Evolutionary conservation across 2,329 filamentous ascomycete genomes (phyloP).

Genomic region (Sarocladium strictum): DNA sequence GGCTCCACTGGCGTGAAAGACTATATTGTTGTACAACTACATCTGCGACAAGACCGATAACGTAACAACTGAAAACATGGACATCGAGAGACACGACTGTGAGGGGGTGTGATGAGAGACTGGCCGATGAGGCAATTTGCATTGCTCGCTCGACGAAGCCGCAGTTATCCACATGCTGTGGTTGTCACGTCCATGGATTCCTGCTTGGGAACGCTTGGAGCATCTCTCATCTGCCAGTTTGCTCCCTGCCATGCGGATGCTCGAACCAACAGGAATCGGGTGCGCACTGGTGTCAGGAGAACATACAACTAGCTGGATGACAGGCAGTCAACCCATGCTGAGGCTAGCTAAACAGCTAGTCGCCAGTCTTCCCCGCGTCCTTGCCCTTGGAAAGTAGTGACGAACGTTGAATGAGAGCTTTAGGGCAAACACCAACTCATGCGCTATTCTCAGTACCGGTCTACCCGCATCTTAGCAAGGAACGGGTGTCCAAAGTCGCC

Average conservation of each 20-base stretch:
- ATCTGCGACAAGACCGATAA: background rate
- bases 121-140: conserved; percentile 1
- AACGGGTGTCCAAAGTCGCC: background rate
- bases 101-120: background rate
- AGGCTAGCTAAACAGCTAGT: background rate
- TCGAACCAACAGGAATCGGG: too few relatives aligned
- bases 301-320: too few relatives aligned
- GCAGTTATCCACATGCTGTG: background rate
- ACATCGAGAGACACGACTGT: background rate
- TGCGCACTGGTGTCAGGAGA: too few relatives aligned
- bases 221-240: too few relatives aligned
- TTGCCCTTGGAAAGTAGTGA: background rate
- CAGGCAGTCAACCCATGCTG: background rate
- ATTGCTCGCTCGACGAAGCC: background rate
- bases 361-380: conserved; percentile 5
- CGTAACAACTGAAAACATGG: background rate
- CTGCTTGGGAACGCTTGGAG: too few relatives aligned
- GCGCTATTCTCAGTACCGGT: background rate
- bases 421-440: conserved; percentile 4
- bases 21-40: background rate
- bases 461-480: conserved; percentile 6
- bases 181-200: background rate
- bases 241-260: too few relatives aligned
- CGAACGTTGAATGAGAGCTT: background rate
- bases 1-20: background rate